Evolutionary conservation across 1,284 basidiomycete genomes (phyloP).

Genomic region (Sphagnurus paluster): DNA sequence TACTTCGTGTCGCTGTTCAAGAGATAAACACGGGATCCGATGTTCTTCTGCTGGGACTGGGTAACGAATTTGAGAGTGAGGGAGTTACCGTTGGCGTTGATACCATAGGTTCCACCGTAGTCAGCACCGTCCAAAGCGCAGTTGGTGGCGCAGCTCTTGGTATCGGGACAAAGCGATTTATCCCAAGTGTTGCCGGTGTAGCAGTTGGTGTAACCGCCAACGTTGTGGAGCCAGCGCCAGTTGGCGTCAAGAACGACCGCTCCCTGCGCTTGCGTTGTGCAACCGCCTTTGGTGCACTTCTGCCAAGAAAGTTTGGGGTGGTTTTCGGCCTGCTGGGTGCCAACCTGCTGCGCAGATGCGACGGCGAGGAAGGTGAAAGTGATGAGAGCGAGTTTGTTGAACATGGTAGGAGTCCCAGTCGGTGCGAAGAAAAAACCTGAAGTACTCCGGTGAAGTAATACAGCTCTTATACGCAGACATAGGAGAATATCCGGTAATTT

Average conservation of each 20-base stretch:
- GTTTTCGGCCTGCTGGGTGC: constrained; percentile 22
- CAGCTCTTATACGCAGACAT: neutral
- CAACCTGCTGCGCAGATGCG: constrained; percentile 24
- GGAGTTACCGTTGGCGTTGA: constrained; percentile 45
- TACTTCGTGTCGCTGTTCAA: constrained; percentile 45
- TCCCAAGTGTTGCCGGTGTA: constrained; percentile 58
- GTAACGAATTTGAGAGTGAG: constrained; percentile 55
- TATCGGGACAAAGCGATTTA: constrained; percentile 46
- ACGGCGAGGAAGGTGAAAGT: constrained; percentile 21
- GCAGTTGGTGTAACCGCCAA: constrained; percentile 48
- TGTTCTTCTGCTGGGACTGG: constrained; percentile 35
- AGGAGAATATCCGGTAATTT: constrained; percentile 4
- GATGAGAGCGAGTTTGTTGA: constrained; percentile 20
- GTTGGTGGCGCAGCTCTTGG: constrained; percentile 45
- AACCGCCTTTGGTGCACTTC: constrained; percentile 42
- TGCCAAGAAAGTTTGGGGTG: constrained; percentile 37
- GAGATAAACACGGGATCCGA: constrained; percentile 59
- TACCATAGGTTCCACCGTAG: constrained; percentile 45
- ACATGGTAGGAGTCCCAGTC: constrained; percentile 11
- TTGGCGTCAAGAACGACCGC: constrained; percentile 50
- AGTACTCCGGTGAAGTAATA: neutral
- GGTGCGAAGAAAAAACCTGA: neutral
- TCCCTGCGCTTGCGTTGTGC: constrained; percentile 31
- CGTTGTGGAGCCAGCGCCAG: constrained; percentile 53
- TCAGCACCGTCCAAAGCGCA: constrained; percentile 62